Conservation (phyloP, 2,329 filamentous ascomycete species). For the Blastomyces parvus region DNA sequence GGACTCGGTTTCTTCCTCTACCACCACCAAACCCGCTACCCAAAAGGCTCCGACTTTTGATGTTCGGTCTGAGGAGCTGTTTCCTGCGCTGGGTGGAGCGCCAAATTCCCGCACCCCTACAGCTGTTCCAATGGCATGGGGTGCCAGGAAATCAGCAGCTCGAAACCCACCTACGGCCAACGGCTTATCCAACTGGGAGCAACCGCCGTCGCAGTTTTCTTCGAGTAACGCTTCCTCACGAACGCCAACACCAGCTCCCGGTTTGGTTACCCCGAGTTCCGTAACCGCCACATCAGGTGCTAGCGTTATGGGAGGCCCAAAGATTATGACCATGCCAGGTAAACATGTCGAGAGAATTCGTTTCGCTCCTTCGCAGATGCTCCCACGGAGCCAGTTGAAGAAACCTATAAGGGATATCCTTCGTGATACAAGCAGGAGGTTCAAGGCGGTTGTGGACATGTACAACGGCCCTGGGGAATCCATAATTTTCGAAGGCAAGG, state of each 20-base stretch:
- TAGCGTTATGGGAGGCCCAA: constrained; percentile 35
- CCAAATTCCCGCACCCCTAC: constrained; percentile 53
- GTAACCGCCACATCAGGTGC: constrained; percentile 4
- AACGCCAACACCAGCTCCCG: constrained; percentile 55
- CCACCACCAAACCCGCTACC: constrained; percentile 31
- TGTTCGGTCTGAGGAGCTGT: constrained; percentile 79
- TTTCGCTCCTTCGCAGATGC: constrained; percentile 65
- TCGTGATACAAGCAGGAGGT: constrained; percentile 85
- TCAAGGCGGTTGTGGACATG: constrained; percentile 75
- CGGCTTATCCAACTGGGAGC: constrained; percentile 41
- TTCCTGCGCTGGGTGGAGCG: constrained; percentile 75
- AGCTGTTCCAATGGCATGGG: constrained; percentile 65
- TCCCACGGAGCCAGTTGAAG: constrained; percentile 67
- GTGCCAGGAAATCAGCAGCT: constrained; percentile 48
- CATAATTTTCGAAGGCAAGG: constrained; percentile 74
- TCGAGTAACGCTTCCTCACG: constrained; percentile 35
- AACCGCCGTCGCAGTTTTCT: constrained; percentile 21
- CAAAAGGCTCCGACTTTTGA: constrained; percentile 51
- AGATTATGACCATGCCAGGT: constrained; percentile 65
- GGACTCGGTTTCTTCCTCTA: constrained; percentile 40
- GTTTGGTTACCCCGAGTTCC: constrained; percentile 27
- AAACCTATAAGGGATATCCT: constrained; percentile 76
- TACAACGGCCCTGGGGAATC: constrained; percentile 60
- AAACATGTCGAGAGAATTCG: constrained; percentile 68
- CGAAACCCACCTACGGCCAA: constrained; percentile 22